Conservation (phyloP, 1,284 basidiomycete genomes). For the Tilletia walkeri region DNA sequence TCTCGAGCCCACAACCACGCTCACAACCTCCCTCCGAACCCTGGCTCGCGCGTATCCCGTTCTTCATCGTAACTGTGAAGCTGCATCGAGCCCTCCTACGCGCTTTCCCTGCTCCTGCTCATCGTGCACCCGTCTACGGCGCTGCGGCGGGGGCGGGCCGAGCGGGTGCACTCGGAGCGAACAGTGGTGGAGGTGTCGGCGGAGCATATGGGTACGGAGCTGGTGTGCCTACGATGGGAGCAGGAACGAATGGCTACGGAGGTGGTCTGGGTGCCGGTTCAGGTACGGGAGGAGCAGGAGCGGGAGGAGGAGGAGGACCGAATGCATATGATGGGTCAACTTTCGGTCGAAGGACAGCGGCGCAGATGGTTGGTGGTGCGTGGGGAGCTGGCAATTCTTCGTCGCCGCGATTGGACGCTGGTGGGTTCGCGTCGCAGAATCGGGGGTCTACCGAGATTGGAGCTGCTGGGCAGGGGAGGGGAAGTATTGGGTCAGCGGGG, state of each 20-base stretch:
- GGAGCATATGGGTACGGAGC: constrained; percentile 31
- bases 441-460: no score
- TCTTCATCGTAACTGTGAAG: constrained; percentile 51
- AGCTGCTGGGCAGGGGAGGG: no score
- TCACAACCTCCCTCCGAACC: constrained; percentile 34
- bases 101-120: constrained; percentile 18
- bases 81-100: constrained; percentile 16
- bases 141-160: background rate
- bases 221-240: constrained; percentile 22
- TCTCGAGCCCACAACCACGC: constrained; percentile 46
- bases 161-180: background rate
- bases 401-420: constrained; percentile 1
- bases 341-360: constrained; percentile 31
- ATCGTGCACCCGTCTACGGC: constrained; percentile 3
- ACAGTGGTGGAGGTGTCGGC: background rate
- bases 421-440: no score
- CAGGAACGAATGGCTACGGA: constrained; percentile 14
- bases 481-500: no score
- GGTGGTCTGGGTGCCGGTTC: constrained; percentile 19
- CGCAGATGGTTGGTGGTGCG: constrained; percentile 37
- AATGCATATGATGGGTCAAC: constrained; percentile 27
- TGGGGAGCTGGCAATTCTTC: constrained; percentile 26
- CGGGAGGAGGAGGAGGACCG: constrained; percentile 25
- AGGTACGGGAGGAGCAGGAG: constrained; percentile 12
- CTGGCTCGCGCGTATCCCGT: constrained; percentile 45